Conservation (phyloP, 1,284 basidiomycete genomes). For the Acaromyces ingoldii region DNA sequence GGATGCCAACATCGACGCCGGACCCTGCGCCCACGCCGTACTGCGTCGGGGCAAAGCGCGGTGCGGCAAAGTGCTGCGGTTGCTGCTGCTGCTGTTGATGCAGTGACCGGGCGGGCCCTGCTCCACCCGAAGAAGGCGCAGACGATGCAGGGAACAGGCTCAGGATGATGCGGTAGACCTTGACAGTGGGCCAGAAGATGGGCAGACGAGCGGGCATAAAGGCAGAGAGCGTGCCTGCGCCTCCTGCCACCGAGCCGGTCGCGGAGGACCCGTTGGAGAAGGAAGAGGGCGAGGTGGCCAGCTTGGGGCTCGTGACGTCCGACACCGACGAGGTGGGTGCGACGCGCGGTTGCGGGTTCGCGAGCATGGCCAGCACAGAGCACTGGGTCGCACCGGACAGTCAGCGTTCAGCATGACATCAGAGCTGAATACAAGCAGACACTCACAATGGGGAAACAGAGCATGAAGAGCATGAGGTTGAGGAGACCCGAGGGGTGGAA, state of each 20-base stretch:
- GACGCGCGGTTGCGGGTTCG: slow-evolving; percentile 36
- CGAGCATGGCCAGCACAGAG: slow-evolving; percentile 44
- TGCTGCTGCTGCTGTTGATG: no score
- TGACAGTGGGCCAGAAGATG: slow-evolving; percentile 43
- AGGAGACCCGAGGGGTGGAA: slow-evolving; percentile 48
- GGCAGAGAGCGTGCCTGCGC: slow-evolving; percentile 19
- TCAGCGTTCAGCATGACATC: neutral
- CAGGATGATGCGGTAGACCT: neutral
- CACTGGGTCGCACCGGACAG: slow-evolving; percentile 15
- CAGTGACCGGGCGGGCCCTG: neutral
- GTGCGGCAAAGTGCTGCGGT: neutral
- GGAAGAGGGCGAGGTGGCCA: neutral
- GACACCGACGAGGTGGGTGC: no score
- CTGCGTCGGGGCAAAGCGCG: neutral
- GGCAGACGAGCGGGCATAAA: slow-evolving; percentile 42
- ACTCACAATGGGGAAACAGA: slow-evolving; percentile 40
- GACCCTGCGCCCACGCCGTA: neutral
- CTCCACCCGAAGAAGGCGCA: neutral
- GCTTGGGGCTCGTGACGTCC: no score
- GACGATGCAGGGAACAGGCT: neutral
- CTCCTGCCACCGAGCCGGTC: neutral
- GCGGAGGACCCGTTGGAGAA: neutral
- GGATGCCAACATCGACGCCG: neutral
- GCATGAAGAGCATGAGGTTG: slow-evolving; percentile 50
- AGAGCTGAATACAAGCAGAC: neutral